Percentiles rank a stretch among this genome's conserved stretches.
Evolutionary conservation across 257 asterid genomes (phyloP).

Genomic region (Lycium ferocissimum): DNA sequence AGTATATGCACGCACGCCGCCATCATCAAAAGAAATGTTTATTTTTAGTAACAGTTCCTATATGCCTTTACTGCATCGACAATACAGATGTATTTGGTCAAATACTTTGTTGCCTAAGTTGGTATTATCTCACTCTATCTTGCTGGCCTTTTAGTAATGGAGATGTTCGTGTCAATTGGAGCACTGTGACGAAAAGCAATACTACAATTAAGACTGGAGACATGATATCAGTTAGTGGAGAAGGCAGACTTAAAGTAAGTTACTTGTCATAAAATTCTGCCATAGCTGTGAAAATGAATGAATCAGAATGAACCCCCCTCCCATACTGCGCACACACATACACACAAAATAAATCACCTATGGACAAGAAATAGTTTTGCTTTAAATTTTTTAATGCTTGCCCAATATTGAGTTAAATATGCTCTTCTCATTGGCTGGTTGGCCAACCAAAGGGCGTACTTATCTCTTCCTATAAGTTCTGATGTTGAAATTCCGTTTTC

Average conservation of each 20-base stretch:
- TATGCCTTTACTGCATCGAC: background rate
- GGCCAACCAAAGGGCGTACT: background rate
- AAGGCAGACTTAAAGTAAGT: slow-evolving; percentile 80
- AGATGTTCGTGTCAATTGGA: slow-evolving; percentile 92
- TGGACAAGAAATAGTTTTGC: background rate
- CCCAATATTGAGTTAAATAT: slow-evolving; percentile 2
- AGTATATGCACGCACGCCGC: background rate
- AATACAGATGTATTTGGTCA: background rate
- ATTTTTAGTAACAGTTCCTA: background rate
- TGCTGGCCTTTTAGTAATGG: slow-evolving; percentile 59
- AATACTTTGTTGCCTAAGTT: background rate
- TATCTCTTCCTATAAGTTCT: slow-evolving; percentile 2
- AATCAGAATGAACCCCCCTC: background rate
- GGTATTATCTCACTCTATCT: background rate
- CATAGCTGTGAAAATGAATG: background rate
- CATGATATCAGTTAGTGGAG: slow-evolving; percentile 76
- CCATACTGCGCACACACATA: background rate
- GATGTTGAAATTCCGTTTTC: background rate
- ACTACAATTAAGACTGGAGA: slow-evolving; percentile 73
- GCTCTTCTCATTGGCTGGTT: slow-evolving; percentile 17
- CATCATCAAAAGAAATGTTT: background rate
- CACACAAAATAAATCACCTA: background rate
- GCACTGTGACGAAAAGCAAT: slow-evolving; percentile 66
- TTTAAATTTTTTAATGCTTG: background rate
- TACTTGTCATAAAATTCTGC: background rate